Percentiles rank a stretch among this genome's conserved stretches.
Conservation (phyloP, 345 rosid species). For the Gossypium turneri region DNA sequence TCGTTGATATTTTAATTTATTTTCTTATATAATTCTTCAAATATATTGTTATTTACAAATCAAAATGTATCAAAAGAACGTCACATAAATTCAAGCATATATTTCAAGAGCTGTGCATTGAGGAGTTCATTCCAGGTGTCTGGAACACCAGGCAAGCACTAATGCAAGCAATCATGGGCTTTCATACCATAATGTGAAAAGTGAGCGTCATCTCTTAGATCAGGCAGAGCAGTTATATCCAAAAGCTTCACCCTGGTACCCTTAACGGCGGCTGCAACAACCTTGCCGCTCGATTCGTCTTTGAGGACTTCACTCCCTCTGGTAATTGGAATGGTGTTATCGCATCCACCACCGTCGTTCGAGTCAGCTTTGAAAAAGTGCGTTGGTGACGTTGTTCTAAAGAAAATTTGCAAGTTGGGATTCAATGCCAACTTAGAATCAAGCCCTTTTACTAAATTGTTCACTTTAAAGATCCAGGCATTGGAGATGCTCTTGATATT, state of each 20-base stretch:
- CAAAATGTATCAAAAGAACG: not conserved
- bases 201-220: conserved; percentile 38
- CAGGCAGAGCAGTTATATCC: conserved; percentile 27
- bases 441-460: conserved; percentile 45
- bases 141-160: conserved; percentile 53
- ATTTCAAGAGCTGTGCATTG: conserved; percentile 26
- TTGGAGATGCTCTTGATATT: conserved; percentile 32
- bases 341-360: conserved; percentile 49
- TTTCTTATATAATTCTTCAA: not conserved
- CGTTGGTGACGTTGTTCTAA: conserved; percentile 42
- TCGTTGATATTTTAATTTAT: not conserved
- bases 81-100: not conserved
- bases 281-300: conserved; percentile 23
- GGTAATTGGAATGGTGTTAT: conserved; percentile 36
- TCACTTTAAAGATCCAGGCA: conserved; percentile 47
- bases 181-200: conserved; percentile 24
- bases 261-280: conserved; percentile 20
- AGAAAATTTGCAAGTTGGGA: conserved; percentile 37
- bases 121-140: conserved; percentile 55
- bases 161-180: conserved; percentile 36
- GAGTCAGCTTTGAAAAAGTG: conserved; percentile 49
- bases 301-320: conserved; percentile 36
- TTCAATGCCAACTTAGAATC: conserved; percentile 36
- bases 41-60: not conserved
- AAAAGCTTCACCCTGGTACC: conserved; percentile 29